Evolutionary conservation across 106 monocot species (phyloP).

Genomic region (Dioscorea alata): DNA sequence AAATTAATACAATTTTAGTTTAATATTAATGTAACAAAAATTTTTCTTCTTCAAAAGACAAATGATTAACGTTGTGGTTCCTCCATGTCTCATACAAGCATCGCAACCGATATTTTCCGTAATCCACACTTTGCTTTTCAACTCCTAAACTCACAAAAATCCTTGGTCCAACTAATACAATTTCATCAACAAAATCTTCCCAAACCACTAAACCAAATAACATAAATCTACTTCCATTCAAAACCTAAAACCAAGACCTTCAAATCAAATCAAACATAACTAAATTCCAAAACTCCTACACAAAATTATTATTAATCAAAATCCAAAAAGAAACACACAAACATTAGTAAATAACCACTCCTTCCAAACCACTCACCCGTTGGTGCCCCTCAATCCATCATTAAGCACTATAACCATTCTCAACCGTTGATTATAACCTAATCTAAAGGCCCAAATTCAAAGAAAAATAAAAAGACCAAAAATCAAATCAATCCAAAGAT

Average conservation of each 20-base stretch:
- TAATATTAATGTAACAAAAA: no score
- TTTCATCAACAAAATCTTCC: conserved; percentile 13
- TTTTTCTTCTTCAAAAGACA: no score
- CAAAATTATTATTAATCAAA: conserved; percentile 15
- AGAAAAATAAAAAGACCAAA: not conserved
- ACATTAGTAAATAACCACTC: not conserved
- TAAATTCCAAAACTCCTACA: not conserved
- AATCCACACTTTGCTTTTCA: no score
- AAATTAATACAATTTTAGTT: no score
- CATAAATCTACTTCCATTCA: conserved; percentile 8
- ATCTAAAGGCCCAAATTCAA: conserved; percentile 51
- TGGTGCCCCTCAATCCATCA: conserved; percentile 1
- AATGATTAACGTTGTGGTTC: no score
- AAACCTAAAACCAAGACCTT: conserved; percentile 28
- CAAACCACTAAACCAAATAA: not conserved
- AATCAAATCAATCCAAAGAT: conserved; percentile 20
- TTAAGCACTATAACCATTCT: not conserved
- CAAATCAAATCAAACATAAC: not conserved
- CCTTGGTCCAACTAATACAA: conserved; percentile 9
- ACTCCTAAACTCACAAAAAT: conserved; percentile 18
- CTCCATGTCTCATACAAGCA: no score
- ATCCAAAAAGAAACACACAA: conserved; percentile 43
- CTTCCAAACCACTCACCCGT: not conserved
- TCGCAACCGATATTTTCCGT: no score
- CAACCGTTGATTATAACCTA: conserved; percentile 19